Percentiles rank a stretch among this genome's conserved stretches.
Conservation (phyloP, 768 basidiomycete genomes). For the Dioszegia aurantiaca region DNA sequence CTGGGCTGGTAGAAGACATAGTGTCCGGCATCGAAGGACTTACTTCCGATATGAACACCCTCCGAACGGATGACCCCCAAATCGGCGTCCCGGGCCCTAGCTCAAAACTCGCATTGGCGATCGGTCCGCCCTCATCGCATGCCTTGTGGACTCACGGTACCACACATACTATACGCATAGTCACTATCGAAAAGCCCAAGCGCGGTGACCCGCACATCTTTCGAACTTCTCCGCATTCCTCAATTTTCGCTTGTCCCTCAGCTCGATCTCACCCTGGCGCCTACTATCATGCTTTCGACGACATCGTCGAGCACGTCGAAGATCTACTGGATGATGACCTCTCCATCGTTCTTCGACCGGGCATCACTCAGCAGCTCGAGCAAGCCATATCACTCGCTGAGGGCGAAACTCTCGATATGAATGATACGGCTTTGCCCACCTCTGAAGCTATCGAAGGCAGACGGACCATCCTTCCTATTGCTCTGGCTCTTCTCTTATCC, state of each 20-base stretch:
- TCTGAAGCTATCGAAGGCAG: constrained; percentile 7
- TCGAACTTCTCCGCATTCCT: constrained; percentile 1
- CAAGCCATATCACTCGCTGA: not conserved
- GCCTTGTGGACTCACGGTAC: constrained; percentile 1
- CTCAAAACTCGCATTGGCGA: constrained; percentile 22
- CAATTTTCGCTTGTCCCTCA: constrained; percentile 19
- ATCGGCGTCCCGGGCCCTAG: constrained; percentile 3
- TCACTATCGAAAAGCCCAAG: constrained; percentile 19
- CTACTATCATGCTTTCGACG: constrained; percentile 15
- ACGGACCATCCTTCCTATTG: constrained; percentile 30
- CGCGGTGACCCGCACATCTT: constrained; percentile 7
- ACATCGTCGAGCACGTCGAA: constrained; percentile 18
- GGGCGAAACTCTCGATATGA: not conserved
- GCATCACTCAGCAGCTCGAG: constrained; percentile 5
- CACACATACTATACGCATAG: constrained; percentile 13
- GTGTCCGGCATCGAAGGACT: constrained; percentile 8
- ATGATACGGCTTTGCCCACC: not conserved
- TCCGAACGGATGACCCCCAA: constrained; percentile 8
- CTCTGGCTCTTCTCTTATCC: constrained; percentile 22
- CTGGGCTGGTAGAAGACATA: constrained; percentile 50
- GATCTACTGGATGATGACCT: not conserved
- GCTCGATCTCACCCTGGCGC: constrained; percentile 23
- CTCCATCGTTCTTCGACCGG: constrained; percentile 16
- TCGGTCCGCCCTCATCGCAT: constrained; percentile 22
- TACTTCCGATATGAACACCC: constrained; percentile 7